Evolutionary conservation across 331 rosid genomes (phyloP).

Genomic region (Stylosanthes scabra): DNA sequence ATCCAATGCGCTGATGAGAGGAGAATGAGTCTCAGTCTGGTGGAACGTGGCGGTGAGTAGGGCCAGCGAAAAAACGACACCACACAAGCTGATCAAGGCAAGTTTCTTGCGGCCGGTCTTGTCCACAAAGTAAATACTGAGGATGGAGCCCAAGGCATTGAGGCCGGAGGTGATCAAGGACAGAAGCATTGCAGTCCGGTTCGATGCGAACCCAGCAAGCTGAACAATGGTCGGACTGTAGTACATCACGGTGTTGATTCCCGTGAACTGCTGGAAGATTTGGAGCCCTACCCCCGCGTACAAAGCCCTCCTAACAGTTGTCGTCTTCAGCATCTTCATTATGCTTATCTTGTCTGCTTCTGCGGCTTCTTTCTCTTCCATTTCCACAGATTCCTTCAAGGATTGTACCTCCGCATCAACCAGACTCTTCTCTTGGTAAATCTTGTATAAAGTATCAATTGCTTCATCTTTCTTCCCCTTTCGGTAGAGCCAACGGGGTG

Average conservation of each 20-base stretch:
- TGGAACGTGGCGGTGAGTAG: conserved; percentile 52
- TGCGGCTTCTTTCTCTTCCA: conserved; percentile 44
- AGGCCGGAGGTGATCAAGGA: conserved; percentile 66
- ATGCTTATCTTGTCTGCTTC: conserved; percentile 36
- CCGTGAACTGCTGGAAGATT: conserved; percentile 66
- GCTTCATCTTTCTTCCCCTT: conserved; percentile 68
- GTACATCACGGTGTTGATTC: conserved; percentile 75
- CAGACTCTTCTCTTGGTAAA: conserved; percentile 46
- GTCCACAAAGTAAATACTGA: conserved; percentile 68
- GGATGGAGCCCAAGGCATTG: conserved; percentile 60
- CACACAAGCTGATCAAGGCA: conserved; percentile 54
- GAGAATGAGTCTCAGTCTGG: conserved; percentile 55
- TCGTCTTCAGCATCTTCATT: conserved; percentile 44
- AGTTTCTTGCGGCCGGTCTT: conserved; percentile 69
- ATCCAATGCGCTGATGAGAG: conserved; percentile 33
- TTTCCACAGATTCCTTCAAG: conserved; percentile 51
- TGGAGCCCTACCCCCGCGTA: conserved; percentile 66
- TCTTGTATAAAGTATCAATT: conserved; percentile 43
- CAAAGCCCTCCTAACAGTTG: conserved; percentile 58
- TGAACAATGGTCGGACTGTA: conserved; percentile 69
- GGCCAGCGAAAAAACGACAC: conserved; percentile 52
- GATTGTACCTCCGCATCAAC: conserved; percentile 53
- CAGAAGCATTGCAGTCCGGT: conserved; percentile 60
- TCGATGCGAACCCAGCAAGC: conserved; percentile 65
- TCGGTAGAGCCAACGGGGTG: conserved; percentile 75